Evolutionary conservation across 176 grass and related monocot genomes (phyloP).

Genomic region (Carex littledalei): DNA sequence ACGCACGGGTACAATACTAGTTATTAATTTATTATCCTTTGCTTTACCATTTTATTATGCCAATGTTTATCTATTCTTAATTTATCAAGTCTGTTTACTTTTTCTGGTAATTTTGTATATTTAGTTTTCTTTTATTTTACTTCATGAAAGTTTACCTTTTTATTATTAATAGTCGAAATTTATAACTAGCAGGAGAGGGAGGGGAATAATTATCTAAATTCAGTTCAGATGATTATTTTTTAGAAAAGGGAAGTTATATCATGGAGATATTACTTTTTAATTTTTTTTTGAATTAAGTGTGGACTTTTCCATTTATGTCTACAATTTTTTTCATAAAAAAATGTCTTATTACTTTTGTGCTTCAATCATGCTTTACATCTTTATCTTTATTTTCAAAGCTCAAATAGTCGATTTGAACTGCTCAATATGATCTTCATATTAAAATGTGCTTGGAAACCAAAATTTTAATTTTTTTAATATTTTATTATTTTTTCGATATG

Average conservation of each 20-base stretch:
- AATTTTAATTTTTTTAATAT: too few species aligned
- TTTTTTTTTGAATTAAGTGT: too few species aligned
- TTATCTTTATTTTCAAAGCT: too few species aligned
- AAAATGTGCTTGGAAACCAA: too few species aligned
- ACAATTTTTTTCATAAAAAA: too few species aligned
- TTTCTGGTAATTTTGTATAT: background rate
- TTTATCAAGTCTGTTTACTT: background rate
- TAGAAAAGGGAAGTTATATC: background rate
- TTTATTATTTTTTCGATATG: too few species aligned
- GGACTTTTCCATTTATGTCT: too few species aligned
- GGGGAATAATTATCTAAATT: background rate
- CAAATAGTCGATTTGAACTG: too few species aligned
- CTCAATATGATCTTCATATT: too few species aligned
- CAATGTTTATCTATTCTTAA: background rate
- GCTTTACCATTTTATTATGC: background rate
- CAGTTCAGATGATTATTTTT: background rate
- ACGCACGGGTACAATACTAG: too few species aligned
- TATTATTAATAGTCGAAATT: background rate
- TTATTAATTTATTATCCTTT: background rate
- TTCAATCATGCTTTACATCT: too few species aligned
- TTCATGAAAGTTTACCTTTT: background rate
- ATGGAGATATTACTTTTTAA: background rate
- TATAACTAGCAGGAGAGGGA: background rate
- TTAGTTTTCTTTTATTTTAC: background rate
- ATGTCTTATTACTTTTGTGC: too few species aligned